Base-by-base conservation (phyloP, 1,284 basidiomycete genomes). In the Cerrena zonata region DNA sequence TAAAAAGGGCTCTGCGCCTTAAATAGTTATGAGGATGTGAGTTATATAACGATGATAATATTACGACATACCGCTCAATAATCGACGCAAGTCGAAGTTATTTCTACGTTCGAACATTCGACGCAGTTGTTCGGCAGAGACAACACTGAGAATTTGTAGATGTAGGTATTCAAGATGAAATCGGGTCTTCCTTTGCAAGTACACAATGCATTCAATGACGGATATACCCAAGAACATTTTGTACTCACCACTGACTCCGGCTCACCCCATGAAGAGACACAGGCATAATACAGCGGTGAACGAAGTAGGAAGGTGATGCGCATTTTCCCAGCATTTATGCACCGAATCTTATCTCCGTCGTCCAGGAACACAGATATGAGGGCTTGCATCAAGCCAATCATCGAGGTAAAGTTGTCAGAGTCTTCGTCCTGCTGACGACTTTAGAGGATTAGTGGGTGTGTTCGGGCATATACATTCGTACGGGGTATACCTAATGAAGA, bases 131-230 rank as follows among this genome's bases (percentile, higher is more conserved):
- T 86, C 76, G 1, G 82, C 86, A 0, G 93, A 90, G 27, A 98
- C 83, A 23, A 97, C 84, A 56, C 90, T 94, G 44, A 97, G 69
- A 46, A 98, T 89, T 68, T 96, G 94, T 2, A 95, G 73, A 65
- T 99, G 88, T 7, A 99, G 76, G 67, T 95, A 94, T 65, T 98
- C 94, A 56, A 99, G 79, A 72, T 98, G 95, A 43, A 84, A 82
- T 44, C 94, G 83, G 56, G 90, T 86, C 94, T 96, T 82, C 56
- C 78, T 79, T 84, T 70, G 73, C 69, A 65, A 70, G 65, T 54
- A 62, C 70, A 58, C 70, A 65, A 45, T 48, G 34, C 34, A 49
- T 53, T 39, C 13, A 44, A 21, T 15, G 18, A 13, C 46, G 42
- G 30, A 25, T 18, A 23, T 34, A 21, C 5, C 23, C 15, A 5